Conservation (phyloP, 768 basidiomycete species). For the Rhizopogon salebrosus region DNA sequence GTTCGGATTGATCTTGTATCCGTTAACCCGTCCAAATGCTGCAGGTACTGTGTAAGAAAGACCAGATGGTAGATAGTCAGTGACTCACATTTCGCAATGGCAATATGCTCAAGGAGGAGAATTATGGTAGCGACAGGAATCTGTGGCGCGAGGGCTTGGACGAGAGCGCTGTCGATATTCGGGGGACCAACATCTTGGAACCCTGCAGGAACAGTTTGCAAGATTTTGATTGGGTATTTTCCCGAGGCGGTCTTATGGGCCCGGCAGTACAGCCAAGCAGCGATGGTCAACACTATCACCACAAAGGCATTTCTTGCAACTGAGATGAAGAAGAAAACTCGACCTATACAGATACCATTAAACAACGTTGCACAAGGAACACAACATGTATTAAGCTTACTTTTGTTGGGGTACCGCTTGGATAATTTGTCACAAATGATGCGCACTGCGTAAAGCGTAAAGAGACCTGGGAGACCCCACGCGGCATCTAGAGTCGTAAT, state of each 20-base stretch:
- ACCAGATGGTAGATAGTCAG: background rate
- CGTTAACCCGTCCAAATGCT: slow-evolving; percentile 94
- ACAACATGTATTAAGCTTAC: slow-evolving; percentile 31
- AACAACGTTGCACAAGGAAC: background rate
- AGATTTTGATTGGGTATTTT: slow-evolving; percentile 79
- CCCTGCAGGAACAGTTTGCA: slow-evolving; percentile 81
- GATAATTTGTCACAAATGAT: slow-evolving; percentile 44
- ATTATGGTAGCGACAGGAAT: slow-evolving; percentile 86
- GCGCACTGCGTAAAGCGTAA: slow-evolving; percentile 66
- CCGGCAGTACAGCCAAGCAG: slow-evolving; percentile 80
- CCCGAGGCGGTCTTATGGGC: slow-evolving; percentile 52
- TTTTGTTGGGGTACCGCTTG: slow-evolving; percentile 55
- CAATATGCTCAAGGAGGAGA: slow-evolving; percentile 91
- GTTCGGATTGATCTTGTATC: slow-evolving; percentile 90
- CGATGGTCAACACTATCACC: slow-evolving; percentile 79
- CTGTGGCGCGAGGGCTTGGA: slow-evolving; percentile 66
- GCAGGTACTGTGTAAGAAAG: slow-evolving; percentile 10
- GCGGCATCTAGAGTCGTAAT: slow-evolving; percentile 77
- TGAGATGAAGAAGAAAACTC: slow-evolving; percentile 71
- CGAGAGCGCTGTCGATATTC: slow-evolving; percentile 41
- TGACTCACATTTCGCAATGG: slow-evolving; percentile 87
- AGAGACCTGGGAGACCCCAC: slow-evolving; percentile 77
- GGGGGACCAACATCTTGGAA: slow-evolving; percentile 55
- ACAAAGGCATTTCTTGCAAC: slow-evolving; percentile 85
- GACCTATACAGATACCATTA: slow-evolving; percentile 34